Evolutionary conservation across 805 yeast genomes (phyloP).

Genomic region (Lipomyces yamanashiensis): DNA sequence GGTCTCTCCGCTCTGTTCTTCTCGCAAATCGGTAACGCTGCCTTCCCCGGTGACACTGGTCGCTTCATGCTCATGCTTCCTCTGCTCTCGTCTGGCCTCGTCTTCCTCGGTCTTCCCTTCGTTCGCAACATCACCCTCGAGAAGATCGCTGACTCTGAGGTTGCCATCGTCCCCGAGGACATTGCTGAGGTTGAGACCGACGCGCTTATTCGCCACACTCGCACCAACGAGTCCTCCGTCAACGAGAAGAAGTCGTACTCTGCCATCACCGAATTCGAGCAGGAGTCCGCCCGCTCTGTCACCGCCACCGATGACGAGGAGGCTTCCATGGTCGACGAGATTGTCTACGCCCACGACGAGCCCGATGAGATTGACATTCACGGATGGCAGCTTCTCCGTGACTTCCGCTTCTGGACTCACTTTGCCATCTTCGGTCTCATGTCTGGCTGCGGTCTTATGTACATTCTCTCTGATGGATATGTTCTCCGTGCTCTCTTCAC

Average conservation of each 20-base stretch:
- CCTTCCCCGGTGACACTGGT: constrained; percentile 63
- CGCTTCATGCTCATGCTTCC: constrained; percentile 47
- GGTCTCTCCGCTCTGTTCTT: constrained; percentile 75
- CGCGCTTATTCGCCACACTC: constrained; percentile 29
- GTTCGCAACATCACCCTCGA: constrained; percentile 33
- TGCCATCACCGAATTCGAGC: constrained; percentile 29
- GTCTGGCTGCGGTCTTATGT: constrained; percentile 75
- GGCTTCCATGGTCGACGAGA: constrained; percentile 29
- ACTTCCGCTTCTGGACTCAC: constrained; percentile 55
- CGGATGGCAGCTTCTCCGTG: constrained; percentile 33
- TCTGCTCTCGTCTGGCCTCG: constrained; percentile 35
- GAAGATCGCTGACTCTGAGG: constrained; percentile 28
- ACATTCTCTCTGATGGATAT: constrained; percentile 74
- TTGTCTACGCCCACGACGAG: constrained; percentile 10
- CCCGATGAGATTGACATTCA: constrained; percentile 33
- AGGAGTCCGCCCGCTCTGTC: constrained; percentile 2
- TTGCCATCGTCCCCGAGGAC: constrained; percentile 20
- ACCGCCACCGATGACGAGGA: constrained; percentile 15
- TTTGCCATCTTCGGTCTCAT: constrained; percentile 56
- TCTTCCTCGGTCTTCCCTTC: constrained; percentile 36
- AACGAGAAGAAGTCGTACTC: constrained; percentile 20
- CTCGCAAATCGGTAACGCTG: constrained; percentile 58
- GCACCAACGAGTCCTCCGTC: constrained; percentile 7
- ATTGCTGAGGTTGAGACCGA: constrained; percentile 30
- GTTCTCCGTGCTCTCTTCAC: constrained; percentile 58